A percentile compares a stretch with the other conserved stretches of the same genome.
Conservation (phyloP, 805 yeast species). For the Lipomyces anomalus region DNA sequence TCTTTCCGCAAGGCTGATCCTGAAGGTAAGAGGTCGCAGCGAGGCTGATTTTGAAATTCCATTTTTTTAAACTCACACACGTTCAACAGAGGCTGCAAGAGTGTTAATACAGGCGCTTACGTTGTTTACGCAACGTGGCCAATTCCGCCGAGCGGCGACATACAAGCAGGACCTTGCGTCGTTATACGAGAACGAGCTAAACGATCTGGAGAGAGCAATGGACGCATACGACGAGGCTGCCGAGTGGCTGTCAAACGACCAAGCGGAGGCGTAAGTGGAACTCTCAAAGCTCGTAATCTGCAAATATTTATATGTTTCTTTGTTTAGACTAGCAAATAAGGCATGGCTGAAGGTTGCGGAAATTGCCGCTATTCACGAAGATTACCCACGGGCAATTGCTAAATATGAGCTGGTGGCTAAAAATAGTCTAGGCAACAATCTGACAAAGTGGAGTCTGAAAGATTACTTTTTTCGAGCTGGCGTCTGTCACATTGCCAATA, state of each 20-base stretch:
- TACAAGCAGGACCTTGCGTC: constrained; percentile 88
- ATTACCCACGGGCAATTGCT: constrained; percentile 68
- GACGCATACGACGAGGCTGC: constrained; percentile 86
- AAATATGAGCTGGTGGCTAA: constrained; percentile 74
- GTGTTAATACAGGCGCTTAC: constrained; percentile 72
- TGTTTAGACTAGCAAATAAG: constrained; percentile 58
- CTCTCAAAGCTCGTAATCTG: neutral
- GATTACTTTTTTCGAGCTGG: constrained; percentile 84
- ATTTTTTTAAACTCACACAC: constrained; percentile 8
- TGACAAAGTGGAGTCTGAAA: constrained; percentile 86
- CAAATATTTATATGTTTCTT: constrained; percentile 4
- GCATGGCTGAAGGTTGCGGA: constrained; percentile 88
- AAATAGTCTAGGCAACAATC: constrained; percentile 63
- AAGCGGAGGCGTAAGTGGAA: constrained; percentile 63
- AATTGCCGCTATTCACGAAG: constrained; percentile 67
- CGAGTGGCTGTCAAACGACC: constrained; percentile 91
- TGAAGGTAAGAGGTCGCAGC: constrained; percentile 26
- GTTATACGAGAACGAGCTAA: constrained; percentile 69
- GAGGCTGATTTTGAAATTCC: neutral
- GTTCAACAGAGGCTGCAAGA: constrained; percentile 55
- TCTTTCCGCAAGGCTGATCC: constrained; percentile 72
- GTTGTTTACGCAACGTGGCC: constrained; percentile 83
- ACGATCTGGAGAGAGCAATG: constrained; percentile 63
- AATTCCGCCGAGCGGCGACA: constrained; percentile 93
- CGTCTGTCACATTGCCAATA: constrained; percentile 75